Conservation (phyloP, 257 asterid genomes). For the Solanum arcanum region DNA sequence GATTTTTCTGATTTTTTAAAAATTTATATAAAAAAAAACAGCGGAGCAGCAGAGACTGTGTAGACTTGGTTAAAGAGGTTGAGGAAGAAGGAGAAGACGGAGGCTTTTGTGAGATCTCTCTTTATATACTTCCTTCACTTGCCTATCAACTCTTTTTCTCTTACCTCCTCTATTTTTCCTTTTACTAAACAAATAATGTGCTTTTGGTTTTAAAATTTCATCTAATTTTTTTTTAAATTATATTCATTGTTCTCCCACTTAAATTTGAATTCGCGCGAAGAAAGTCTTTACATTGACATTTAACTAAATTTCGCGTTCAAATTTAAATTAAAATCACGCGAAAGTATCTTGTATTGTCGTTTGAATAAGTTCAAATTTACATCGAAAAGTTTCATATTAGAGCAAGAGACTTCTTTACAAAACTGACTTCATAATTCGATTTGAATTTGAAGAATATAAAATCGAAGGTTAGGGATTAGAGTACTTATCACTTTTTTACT, state of each 20-base stretch:
- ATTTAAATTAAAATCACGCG: neutral
- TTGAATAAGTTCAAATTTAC: neutral
- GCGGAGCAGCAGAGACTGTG: neutral
- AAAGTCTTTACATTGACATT: neutral
- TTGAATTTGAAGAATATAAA: neutral
- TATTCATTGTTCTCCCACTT: neutral
- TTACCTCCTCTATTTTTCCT: neutral
- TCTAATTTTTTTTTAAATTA: neutral
- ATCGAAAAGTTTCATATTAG: neutral
- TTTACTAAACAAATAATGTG: neutral
- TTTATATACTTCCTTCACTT: neutral
- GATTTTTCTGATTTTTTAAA: slow-evolving; percentile 1
- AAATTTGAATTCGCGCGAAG: neutral
- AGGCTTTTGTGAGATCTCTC: slow-evolving; percentile 6
- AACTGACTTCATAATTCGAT: neutral
- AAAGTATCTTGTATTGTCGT: neutral
- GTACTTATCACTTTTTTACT: neutral
- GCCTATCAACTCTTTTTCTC: neutral
- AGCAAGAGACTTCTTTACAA: neutral
- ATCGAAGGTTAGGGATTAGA: neutral
- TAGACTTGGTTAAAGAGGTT: slow-evolving; percentile 4
- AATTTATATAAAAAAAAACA: neutral
- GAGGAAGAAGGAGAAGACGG: slow-evolving; percentile 1
- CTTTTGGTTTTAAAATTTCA: neutral
- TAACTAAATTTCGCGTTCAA: neutral